Base-by-base conservation (phyloP, 1,284 basidiomycete genomes). In the Pyrrhoderma noxium region DNA sequence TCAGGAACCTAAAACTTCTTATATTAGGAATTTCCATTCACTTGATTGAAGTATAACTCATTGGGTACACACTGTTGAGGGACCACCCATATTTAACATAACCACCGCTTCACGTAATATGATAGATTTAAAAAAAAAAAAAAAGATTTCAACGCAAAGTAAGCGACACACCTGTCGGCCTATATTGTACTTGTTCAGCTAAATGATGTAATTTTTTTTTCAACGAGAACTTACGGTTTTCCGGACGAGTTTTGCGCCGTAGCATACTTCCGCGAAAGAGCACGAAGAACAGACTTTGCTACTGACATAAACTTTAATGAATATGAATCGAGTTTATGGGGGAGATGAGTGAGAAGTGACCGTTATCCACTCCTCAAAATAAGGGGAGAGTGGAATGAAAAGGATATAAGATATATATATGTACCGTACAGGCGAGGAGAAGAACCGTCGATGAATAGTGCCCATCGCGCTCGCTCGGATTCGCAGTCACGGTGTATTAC, bases 71-170 rank as follows among this genome's bases (percentile, higher is more conserved):
- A 91, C 91, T 46, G 92, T 96, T 38, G 88, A 82, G 8, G 95
- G 95, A 0, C 95, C 95, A 43, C 95, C 95, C 95, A 99, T 98
- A 70, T 98, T 99, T 72, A 99, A 76, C 87, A 99, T 90, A 31
- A 99, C 89, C 54, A 99, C 79, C 37, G 88, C 95, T 89, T 56
- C 8, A 19, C 5, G 16, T 19, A 9, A 11, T 18, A 25, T 23
- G 19, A 49, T 21, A 47, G 25, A 18, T 23, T 34, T 44, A 54
- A 38, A 37, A 4, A 57, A 55, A 45, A 42, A 37, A 40, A n/a
- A 25, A 3, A n/a, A 41, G 8, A 23, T 43, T 36, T 1, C 9
- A 13, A 36, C 31, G 49, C 50, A 38, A 40, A 52, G n/a, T 56
- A 49, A 49, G 44, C 16, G 34, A 55, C 69, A 58, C 60, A 83